Evolutionary conservation across 208 protist species (phyloP).

Genomic region (Trypanosoma platydactyli): DNA sequence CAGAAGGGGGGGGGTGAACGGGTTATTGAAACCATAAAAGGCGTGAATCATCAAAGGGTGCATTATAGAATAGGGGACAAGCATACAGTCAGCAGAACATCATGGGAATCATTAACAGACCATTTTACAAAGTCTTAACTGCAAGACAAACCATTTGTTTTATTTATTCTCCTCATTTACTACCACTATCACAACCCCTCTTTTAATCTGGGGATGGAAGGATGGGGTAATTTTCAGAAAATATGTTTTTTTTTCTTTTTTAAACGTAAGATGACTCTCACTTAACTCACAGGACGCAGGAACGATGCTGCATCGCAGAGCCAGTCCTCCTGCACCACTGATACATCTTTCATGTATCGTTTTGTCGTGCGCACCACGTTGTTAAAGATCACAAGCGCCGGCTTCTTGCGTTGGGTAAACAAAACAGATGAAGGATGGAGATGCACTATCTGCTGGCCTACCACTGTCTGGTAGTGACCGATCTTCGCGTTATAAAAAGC

Average conservation of each 20-base stretch:
- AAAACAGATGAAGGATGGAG: slow-evolving; percentile 89
- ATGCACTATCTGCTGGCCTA: slow-evolving; percentile 79
- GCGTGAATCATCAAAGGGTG: no score
- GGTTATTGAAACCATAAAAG: no score
- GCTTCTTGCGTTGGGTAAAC: slow-evolving; percentile 80
- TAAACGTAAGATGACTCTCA: not conserved
- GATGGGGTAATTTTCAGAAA: no score
- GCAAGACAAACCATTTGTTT: not conserved
- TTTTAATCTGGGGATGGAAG: no score
- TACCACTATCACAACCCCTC: not conserved
- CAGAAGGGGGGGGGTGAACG: no score
- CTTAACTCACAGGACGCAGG: slow-evolving; percentile 47
- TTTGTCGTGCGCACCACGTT: slow-evolving; percentile 88
- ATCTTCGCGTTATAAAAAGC: slow-evolving; percentile 90
- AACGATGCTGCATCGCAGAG: slow-evolving; percentile 76
- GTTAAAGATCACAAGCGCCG: slow-evolving; percentile 85
- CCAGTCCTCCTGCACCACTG: slow-evolving; percentile 88
- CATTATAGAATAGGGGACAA: not conserved
- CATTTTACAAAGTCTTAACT: slow-evolving; percentile 1
- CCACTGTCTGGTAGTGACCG: slow-evolving; percentile 77
- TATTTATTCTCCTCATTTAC: not conserved
- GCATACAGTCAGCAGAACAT: not conserved
- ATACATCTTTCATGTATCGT: slow-evolving; percentile 91
- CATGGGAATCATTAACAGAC: not conserved
- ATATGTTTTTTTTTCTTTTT: not conserved